Base-by-base conservation (phyloP, 140 eudicot species). In the Stevia rebaudiana region DNA sequence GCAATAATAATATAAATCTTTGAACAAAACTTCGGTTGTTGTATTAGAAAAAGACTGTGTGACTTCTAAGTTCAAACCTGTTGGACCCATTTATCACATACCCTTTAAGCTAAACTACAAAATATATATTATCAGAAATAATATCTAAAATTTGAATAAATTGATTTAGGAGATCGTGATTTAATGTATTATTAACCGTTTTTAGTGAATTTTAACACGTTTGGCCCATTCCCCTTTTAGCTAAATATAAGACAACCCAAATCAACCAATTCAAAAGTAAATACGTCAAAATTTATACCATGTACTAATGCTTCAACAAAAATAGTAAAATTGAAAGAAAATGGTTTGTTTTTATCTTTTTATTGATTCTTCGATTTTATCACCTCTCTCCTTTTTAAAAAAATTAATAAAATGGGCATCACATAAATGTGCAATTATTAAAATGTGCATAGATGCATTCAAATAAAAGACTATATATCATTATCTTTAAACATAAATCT, bases 181-280 rank as follows among this genome's bases (percentile, higher is more conserved):
- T 52, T 53, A 46, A 25, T 30, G 19, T 22, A 47, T 4, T 44
- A 21, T 11, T 51, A 39, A 21, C 9, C 23, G 24, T 24, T 53
- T 51, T 19, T 12, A 15, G 61, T 3, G 47, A 11, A n/a, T 51
- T 37, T 51, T 51, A 67, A 22, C 37, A 3, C 8, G 35, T 66
- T 50, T 51, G 6, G 15, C 23, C 30, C 6, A 5, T 63, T 24
- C 25, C 37, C 25, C 11, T 42, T 42, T 23, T 9, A 1, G 54
- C 24, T 41, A 9, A 13, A 62, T 30, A 11, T 2, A 21, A 21
- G 2, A 31, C 5, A 48, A 3, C 49, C 71, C 48, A 33, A 46
- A 47, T 65, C 13, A 30, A 47, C 60, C 70, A 11, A 8, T 44
- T 44, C 8, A 61, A 36, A 59, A 21, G 17, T 63, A 44, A 31